A percentile compares a stretch with the other conserved stretches of the same genome.
Evolutionary conservation across 768 basidiomycete species (phyloP).

Genomic region (Rickenella mellea): DNA sequence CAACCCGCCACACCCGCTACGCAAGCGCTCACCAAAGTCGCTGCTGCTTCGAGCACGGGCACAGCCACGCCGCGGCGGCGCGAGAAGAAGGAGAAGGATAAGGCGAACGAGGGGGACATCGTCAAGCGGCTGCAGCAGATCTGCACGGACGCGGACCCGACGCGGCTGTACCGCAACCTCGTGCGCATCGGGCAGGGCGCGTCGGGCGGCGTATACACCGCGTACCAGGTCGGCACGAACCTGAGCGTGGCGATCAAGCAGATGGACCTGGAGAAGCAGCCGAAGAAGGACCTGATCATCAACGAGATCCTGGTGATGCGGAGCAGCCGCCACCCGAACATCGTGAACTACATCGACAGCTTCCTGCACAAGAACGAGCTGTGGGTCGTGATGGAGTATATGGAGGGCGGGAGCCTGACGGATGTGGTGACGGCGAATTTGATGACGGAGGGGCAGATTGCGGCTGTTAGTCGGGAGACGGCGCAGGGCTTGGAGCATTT

Average conservation of each 20-base stretch:
- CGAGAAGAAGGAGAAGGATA: conserved; percentile 78
- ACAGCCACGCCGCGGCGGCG: conserved; percentile 76
- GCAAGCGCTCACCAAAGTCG: conserved; percentile 10
- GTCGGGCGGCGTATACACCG: conserved; percentile 96
- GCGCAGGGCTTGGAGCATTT: conserved; percentile 90
- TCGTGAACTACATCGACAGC: conserved; percentile 98
- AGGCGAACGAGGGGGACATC: conserved; percentile 79
- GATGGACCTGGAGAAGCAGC: conserved; percentile 99
- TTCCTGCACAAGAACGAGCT: conserved; percentile 97
- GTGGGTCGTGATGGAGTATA: conserved; percentile 99
- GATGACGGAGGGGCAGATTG: conserved; percentile 99
- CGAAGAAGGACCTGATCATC: conserved; percentile 99
- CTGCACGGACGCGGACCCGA: conserved; percentile 97
- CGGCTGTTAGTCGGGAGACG: conserved; percentile 90
- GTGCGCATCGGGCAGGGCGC: conserved; percentile 98
- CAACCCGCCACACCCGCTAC: conserved; percentile 55
- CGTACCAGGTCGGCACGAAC: conserved; percentile 94
- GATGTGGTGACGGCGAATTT: conserved; percentile 93
- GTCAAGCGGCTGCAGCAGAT: conserved; percentile 86
- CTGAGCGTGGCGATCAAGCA: conserved; percentile 96
- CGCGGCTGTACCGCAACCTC: conserved; percentile 81
- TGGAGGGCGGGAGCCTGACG: conserved; percentile 93
- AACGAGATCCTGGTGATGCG: conserved; percentile 99
- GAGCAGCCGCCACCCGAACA: conserved; percentile 92
- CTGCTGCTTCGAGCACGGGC: conserved; percentile 31